phyloP scores from a whole-genome alignment of 2,329 filamentous ascomycete genomes.

The Fusarium tupiense region DNA sequence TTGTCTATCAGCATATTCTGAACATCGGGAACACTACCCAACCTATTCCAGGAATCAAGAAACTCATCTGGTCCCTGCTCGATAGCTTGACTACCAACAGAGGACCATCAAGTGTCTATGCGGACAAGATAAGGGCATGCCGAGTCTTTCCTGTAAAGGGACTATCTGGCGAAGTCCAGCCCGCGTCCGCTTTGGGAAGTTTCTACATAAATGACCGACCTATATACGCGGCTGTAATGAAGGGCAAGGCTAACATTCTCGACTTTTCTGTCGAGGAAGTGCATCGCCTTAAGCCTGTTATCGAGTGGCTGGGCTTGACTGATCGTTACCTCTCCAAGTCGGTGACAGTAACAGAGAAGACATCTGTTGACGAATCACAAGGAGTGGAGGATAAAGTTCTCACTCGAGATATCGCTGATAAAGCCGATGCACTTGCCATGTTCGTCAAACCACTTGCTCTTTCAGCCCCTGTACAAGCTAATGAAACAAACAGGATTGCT shows the following conservation, averaged over 20 bases:
- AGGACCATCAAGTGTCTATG: not conserved
- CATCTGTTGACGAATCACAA: not conserved
- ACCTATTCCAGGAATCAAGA: not conserved
- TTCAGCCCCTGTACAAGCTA: not conserved
- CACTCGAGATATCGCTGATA: fast-evolving
- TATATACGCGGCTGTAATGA: not conserved
- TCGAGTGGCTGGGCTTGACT: not conserved
- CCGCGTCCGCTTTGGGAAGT: not conserved
- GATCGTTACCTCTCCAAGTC: not conserved
- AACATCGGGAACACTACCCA: not conserved
- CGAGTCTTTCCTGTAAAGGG: not conserved
- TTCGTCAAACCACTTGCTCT: not conserved
- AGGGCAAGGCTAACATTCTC: not conserved
- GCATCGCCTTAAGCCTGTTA: not conserved
- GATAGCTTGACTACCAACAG: not conserved
- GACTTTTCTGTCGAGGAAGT: not conserved
- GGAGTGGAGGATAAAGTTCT: not conserved
- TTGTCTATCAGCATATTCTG: not conserved
- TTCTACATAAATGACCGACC: not conserved
- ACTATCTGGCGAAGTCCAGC: not conserved
- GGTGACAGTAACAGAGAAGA: not conserved
- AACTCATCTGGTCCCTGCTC: not conserved
- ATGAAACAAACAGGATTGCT: not conserved
- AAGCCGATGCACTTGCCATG: not conserved
- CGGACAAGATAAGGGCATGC: not conserved